Conservation (phyloP, 208 protist species). For the Crithidia fasciculata region DNA sequence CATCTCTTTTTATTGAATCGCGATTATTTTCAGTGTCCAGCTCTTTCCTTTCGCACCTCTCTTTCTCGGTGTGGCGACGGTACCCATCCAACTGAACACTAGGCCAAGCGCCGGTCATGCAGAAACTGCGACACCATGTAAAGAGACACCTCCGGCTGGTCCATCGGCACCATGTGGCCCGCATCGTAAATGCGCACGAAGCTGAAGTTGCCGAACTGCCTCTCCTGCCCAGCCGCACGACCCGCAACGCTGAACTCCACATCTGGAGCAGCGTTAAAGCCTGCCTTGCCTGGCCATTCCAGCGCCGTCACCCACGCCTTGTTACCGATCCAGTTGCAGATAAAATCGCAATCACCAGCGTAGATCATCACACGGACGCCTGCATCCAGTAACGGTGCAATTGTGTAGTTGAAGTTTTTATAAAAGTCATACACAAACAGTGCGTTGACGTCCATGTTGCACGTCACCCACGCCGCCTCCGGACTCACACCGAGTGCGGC, state of each 20-base stretch:
- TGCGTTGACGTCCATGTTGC: constrained; percentile 59
- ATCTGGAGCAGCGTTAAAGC: constrained; percentile 46
- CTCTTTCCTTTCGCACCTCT: too few relatives aligned
- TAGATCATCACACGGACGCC: constrained; percentile 90
- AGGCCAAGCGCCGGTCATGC: too few relatives aligned
- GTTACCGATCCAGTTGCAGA: constrained; percentile 94
- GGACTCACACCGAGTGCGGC: constrained; percentile 61
- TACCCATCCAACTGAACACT: too few relatives aligned
- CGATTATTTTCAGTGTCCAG: too few relatives aligned
- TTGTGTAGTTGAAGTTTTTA: constrained; percentile 59
- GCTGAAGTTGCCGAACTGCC: constrained; percentile 45
- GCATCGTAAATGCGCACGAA: constrained; percentile 80
- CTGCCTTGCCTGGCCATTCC: constrained; percentile 67
- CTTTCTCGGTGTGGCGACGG: too few relatives aligned
- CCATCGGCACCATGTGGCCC: constrained; percentile 89
- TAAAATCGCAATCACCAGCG: constrained; percentile 89
- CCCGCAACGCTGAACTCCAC: constrained; percentile 31
- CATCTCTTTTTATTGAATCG: too few relatives aligned
- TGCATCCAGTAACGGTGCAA: constrained; percentile 56
- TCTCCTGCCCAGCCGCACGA: constrained; percentile 33
- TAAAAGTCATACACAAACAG: constrained; percentile 70
- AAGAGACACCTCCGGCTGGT: constrained; percentile 66
- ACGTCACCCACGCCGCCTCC: constrained; percentile 50
- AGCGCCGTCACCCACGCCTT: constrained; percentile 71
- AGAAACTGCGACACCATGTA: constrained; percentile 53